Conservation (phyloP, 2,329 filamentous ascomycete genomes). For the Aspergillus neotritici region DNA sequence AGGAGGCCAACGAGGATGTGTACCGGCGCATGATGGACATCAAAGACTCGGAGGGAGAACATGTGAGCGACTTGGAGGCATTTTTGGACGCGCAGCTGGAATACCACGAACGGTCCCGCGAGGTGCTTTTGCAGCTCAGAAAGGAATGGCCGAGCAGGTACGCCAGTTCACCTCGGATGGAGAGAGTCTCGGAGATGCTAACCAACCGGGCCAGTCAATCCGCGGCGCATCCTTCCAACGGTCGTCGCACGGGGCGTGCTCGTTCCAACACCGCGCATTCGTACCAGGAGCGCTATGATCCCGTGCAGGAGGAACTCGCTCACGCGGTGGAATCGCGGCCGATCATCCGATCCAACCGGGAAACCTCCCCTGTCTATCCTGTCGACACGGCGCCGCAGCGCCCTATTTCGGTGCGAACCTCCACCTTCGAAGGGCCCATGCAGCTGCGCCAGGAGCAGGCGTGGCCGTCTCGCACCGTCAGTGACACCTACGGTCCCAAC, state of each 20-base stretch:
- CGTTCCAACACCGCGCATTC: slow-evolving; percentile 61
- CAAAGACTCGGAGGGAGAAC: slow-evolving; percentile 83
- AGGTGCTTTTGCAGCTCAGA: slow-evolving; percentile 68
- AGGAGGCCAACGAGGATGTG: slow-evolving; percentile 90
- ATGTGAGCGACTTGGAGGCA: slow-evolving; percentile 67
- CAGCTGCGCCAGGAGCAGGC: slow-evolving; percentile 50
- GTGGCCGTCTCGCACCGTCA: slow-evolving; percentile 49
- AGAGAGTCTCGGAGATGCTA: slow-evolving; percentile 7
- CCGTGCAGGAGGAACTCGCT: slow-evolving; percentile 51
- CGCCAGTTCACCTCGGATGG: no score
- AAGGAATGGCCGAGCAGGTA: slow-evolving; percentile 61
- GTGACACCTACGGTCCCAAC: slow-evolving; percentile 49
- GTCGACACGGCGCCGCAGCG: slow-evolving; percentile 41
- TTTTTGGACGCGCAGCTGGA: slow-evolving; percentile 86
- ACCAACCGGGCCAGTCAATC: slow-evolving; percentile 20
- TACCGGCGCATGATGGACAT: slow-evolving; percentile 91
- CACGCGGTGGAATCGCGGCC: slow-evolving; percentile 47
- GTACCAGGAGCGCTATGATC: slow-evolving; percentile 55
- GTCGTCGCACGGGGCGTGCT: slow-evolving; percentile 47
- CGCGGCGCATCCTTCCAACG: slow-evolving; percentile 21
- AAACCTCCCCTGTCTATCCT: slow-evolving; percentile 33
- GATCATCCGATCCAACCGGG: slow-evolving; percentile 46
- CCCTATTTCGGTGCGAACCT: slow-evolving; percentile 46
- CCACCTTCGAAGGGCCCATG: slow-evolving; percentile 56
- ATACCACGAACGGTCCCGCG: slow-evolving; percentile 84